Evolutionary conservation across 768 basidiomycete species (phyloP).

Genomic region (Auricularia sp.): DNA sequence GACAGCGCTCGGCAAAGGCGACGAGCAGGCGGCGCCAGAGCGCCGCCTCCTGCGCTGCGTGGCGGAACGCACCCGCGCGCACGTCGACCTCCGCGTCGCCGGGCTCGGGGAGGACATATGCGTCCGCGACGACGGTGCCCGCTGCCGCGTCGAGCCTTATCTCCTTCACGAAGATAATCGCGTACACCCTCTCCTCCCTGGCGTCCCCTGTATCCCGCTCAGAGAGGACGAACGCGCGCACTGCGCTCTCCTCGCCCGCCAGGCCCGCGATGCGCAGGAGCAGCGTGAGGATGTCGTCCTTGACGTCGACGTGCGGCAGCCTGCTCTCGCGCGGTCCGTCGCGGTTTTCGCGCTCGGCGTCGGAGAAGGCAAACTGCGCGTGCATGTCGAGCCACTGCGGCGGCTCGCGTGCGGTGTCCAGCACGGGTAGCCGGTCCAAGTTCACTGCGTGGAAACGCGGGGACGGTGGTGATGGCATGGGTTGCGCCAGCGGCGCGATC

Average conservation of each 20-base stretch:
- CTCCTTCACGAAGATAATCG: neutral
- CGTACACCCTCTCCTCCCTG: neutral
- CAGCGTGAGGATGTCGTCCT: neutral
- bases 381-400: neutral
- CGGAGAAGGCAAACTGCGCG: neutral
- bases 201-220: neutral
- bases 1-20: neutral
- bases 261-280: neutral
- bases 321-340: neutral
- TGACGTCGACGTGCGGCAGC: neutral
- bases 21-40: neutral
- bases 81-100: neutral
- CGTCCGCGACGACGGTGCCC: neutral
- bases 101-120: neutral
- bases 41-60: neutral
- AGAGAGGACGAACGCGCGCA: neutral
- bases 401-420: neutral
- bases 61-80: neutral
- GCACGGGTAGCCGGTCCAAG: neutral
- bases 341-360: neutral
- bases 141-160: neutral
- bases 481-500: neutral
- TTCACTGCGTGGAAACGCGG: neutral
- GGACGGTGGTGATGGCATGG: neutral
- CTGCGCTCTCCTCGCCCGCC: neutral